phyloP scores from a whole-genome alignment of 2,329 filamentous ascomycete species.

The Dactylonectria macrodidyma region DNA sequence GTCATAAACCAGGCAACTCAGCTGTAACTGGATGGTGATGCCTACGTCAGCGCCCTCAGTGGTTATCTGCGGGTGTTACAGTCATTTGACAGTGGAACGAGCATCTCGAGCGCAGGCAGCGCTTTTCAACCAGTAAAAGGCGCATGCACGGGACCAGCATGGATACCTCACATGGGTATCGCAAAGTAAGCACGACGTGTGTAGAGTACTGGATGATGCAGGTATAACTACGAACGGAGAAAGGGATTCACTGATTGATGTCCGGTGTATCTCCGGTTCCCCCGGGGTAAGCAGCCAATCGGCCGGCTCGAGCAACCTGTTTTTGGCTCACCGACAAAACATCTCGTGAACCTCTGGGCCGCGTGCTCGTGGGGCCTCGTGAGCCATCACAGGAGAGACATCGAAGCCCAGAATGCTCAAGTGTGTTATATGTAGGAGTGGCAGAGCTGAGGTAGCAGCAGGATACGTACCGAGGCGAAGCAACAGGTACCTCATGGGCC shows the following conservation, averaged over 20 bases:
- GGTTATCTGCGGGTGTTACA: background rate
- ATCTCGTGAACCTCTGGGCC: slow-evolving; percentile 27
- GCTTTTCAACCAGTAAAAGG: slow-evolving; percentile 19
- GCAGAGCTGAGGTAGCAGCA: background rate
- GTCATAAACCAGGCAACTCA: slow-evolving; percentile 22
- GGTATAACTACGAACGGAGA: background rate
- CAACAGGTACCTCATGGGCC: background rate
- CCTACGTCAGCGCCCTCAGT: background rate
- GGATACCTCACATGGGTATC: slow-evolving; percentile 16
- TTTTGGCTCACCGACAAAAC: slow-evolving; percentile 26
- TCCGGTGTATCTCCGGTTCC: slow-evolving; percentile 22
- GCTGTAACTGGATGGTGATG: slow-evolving; percentile 12
- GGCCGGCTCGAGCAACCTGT: slow-evolving; percentile 15
- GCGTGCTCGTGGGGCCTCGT: slow-evolving; percentile 15
- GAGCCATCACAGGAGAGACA: slow-evolving; percentile 13
- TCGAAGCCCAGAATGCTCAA: background rate
- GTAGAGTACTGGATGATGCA: background rate
- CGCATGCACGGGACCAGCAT: slow-evolving; percentile 27
- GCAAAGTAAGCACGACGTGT: too few species aligned
- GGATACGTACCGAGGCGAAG: background rate
- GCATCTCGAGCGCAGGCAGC: background rate
- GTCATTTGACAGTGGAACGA: background rate
- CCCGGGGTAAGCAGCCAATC: slow-evolving; percentile 22
- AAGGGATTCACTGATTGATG: slow-evolving; percentile 17
- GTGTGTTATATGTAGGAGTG: background rate